phyloP scores from a whole-genome alignment of 768 basidiomycete genomes.

The Lactarius vividus region DNA sequence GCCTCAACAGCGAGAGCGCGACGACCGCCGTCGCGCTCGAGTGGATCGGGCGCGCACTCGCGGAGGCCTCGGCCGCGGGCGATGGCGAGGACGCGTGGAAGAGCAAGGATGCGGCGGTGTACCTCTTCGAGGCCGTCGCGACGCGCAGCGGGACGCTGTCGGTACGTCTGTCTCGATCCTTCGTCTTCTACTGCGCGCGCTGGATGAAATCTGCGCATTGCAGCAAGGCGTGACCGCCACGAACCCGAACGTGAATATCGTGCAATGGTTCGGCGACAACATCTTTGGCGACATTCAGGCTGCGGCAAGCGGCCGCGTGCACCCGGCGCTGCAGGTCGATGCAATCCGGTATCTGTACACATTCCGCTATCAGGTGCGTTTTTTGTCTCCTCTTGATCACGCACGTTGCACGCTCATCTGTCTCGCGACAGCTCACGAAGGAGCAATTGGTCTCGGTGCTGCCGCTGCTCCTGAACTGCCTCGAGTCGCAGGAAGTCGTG shows the following conservation, averaged over 20 bases:
- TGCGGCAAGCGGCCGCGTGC: slow-evolving; percentile 52
- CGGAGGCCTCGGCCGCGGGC: slow-evolving; percentile 52
- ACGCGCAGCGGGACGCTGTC: slow-evolving; percentile 83
- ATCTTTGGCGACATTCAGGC: slow-evolving; percentile 86
- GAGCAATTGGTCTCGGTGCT: slow-evolving; percentile 89
- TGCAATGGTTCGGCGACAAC: slow-evolving; percentile 92
- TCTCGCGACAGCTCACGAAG: slow-evolving; percentile 70
- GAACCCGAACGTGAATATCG: slow-evolving; percentile 88
- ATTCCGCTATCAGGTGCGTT: slow-evolving; percentile 87
- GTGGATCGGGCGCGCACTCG: slow-evolving; percentile 79
- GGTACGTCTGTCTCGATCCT: slow-evolving; percentile 42
- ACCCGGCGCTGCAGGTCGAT: slow-evolving; percentile 93
- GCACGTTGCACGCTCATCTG: background rate
- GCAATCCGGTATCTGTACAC: slow-evolving; percentile 93
- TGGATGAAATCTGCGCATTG: background rate
- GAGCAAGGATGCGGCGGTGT: slow-evolving; percentile 91
- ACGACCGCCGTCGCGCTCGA: slow-evolving; percentile 83
- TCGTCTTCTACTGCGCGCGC: background rate
- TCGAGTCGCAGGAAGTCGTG: slow-evolving; percentile 83
- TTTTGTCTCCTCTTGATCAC: background rate
- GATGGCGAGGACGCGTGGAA: slow-evolving; percentile 73
- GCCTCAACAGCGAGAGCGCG: slow-evolving; percentile 62
- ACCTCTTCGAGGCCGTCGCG: slow-evolving; percentile 90
- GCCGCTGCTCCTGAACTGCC: slow-evolving; percentile 79
- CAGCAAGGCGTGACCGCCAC: slow-evolving; percentile 93